Percentiles rank a stretch among this genome's conserved stretches.
Conservation (phyloP, 2,329 filamentous ascomycete species). For the Myriangium duriaei region DNA sequence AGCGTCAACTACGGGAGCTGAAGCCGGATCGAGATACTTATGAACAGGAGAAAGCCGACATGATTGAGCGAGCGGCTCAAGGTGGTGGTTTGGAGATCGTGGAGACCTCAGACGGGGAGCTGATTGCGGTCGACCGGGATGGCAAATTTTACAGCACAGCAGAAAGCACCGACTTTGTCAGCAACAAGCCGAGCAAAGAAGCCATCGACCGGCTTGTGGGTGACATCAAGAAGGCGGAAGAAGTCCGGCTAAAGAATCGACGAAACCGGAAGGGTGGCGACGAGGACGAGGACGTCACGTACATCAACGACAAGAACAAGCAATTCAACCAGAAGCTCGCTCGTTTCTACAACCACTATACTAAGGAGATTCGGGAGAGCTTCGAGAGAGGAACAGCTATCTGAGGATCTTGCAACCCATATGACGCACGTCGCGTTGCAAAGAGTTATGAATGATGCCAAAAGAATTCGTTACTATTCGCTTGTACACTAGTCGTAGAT, state of each 20-base stretch:
- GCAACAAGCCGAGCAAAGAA: constrained; percentile 77
- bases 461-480: neutral
- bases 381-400: constrained; percentile 97
- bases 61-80: constrained; percentile 72
- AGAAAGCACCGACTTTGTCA: constrained; percentile 65
- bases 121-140: constrained; percentile 85
- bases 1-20: constrained; percentile 71
- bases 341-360: constrained; percentile 98
- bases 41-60: constrained; percentile 70
- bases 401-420: no score
- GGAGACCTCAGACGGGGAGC: constrained; percentile 86
- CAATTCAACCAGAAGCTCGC: constrained; percentile 95
- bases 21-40: constrained; percentile 72
- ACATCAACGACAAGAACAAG: constrained; percentile 99
- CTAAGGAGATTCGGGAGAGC: constrained; percentile 87
- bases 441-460: no score
- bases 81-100: constrained; percentile 82
- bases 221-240: constrained; percentile 80
- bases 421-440: no score
- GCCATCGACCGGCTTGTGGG: constrained; percentile 78
- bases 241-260: constrained; percentile 72
- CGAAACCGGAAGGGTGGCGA: constrained; percentile 63
- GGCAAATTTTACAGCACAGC: constrained; percentile 84
- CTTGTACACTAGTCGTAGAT: neutral
- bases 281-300: constrained; percentile 84